Base-by-base conservation (phyloP, 148 eudicot species). In the Chenopodium album region DNA sequence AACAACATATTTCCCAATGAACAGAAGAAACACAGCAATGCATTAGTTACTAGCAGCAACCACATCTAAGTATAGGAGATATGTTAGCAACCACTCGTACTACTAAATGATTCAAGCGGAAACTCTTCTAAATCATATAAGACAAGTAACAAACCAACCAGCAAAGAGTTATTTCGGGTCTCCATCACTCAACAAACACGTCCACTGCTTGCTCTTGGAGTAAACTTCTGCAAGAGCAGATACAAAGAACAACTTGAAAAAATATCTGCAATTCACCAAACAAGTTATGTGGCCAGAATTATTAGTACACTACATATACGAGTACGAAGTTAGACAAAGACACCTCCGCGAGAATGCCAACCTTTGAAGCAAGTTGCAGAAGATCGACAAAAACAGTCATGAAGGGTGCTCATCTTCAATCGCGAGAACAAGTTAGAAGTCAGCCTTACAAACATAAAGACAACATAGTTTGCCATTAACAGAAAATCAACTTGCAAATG, bases 281-380 rank as follows among this genome's bases (percentile, higher is more conserved):
- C 46, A 63, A 4, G 34, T 67, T 64, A 64, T 71, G 72, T 78
- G 81, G 78, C 14, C 65, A 78, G 65, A 50, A 78, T 48, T n/a
- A 62, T 70, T 28, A 19, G 75, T 78, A 74, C 26, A 78, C 73
- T 67, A 63, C 28, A 22, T 23, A 52, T 60, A 13, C 32, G 20
- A 28, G 70, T 23, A 74, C 7, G 59, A 4, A 74, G 73, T 50
- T 23, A 17, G 74, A 78, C 62, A 12, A 54, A 5, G 85, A 79
- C 76, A 70, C 66, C 73, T 79, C 34, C 47, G 23, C 28, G 20
- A 46, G 65, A 79, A 79, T 66, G 79, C 62, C 85, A 73, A 73
- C 66, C n/a, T 54, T 37, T 41, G 23, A 26, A 50, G 85, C 74
- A 72, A 77, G 31, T 71, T 67, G 72, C 46, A 54, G 80, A 29